Evolutionary conservation across 2,329 filamentous ascomycete genomes (phyloP).

Genomic region (Neofusicoccum laricinum): DNA sequence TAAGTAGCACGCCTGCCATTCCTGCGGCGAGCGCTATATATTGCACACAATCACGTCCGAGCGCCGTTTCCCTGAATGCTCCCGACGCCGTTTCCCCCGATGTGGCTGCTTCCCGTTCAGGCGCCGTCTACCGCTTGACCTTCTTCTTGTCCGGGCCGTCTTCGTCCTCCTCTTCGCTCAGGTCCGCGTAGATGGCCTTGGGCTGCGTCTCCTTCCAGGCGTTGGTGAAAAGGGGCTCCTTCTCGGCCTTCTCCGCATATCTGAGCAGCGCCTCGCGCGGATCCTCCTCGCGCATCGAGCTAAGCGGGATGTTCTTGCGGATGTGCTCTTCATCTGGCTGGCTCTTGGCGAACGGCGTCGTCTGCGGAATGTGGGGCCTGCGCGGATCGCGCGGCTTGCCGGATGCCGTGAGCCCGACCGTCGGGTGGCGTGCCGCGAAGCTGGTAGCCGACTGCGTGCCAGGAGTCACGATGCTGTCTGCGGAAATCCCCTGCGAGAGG

Average conservation of each 20-base stretch:
- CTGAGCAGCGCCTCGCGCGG: constrained; percentile 89
- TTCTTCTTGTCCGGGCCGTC: constrained; percentile 65
- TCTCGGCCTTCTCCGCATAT: constrained; percentile 90
- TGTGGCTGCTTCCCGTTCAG: not conserved
- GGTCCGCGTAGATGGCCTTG: constrained; percentile 82
- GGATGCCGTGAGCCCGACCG: constrained; percentile 72
- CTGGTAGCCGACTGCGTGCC: constrained; percentile 40
- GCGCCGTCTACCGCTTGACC: constrained; percentile 19
- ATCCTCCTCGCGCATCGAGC: constrained; percentile 93
- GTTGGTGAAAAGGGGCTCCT: constrained; percentile 90
- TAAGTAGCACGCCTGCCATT: not conserved
- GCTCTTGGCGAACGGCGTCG: constrained; percentile 86
- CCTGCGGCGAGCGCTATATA: not conserved
- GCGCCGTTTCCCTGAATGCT: not conserved
- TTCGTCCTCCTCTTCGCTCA: constrained; percentile 75
- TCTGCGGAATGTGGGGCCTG: constrained; percentile 76
- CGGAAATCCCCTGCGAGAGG: constrained; percentile 74
- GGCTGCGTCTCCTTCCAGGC: constrained; percentile 93
- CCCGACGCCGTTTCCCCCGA: no score
- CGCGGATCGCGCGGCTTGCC: constrained; percentile 76
- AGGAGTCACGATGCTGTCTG: constrained; percentile 69
- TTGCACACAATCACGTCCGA: not conserved
- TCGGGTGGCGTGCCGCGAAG: constrained; percentile 62
- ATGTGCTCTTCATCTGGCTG: constrained; percentile 90
- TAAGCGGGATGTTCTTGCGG: constrained; percentile 81